Evolutionary conservation across 352 stramenopile species (phyloP).

Genomic region (Pythium monospermum): DNA sequence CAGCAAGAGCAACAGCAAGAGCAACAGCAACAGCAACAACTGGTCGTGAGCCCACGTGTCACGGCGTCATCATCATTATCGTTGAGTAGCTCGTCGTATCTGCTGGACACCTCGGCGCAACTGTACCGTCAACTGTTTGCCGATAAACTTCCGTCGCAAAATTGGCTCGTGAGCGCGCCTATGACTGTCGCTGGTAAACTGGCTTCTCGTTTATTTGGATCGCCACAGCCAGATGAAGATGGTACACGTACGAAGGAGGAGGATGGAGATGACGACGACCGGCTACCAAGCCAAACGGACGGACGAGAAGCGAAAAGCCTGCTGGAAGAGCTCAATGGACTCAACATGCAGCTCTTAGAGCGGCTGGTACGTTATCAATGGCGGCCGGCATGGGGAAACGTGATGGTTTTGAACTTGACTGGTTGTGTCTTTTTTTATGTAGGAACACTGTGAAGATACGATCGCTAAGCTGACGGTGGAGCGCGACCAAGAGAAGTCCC

Average conservation of each 20-base stretch:
- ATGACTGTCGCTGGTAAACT: constrained; percentile 59
- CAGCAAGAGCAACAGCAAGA: too few species aligned
- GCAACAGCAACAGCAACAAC: too few species aligned
- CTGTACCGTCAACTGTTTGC: constrained; percentile 35
- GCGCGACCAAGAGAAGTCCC: constrained; percentile 70
- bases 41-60: constrained; percentile 8
- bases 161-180: constrained; percentile 60
- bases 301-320: constrained; percentile 57
- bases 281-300: constrained; percentile 20
- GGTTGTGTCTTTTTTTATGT: background rate
- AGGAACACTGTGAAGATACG: constrained; percentile 74
- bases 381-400: background rate
- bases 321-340: constrained; percentile 74
- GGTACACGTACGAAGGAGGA: background rate
- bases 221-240: constrained; percentile 7
- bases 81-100: constrained; percentile 27
- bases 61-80: constrained; percentile 19
- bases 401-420: background rate
- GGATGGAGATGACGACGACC: constrained; percentile 12
- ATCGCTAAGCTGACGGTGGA: constrained; percentile 69
- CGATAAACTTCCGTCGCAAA: constrained; percentile 47
- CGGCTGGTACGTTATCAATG: constrained; percentile 45
- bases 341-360: constrained; percentile 83
- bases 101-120: constrained; percentile 29
- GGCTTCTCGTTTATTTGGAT: constrained; percentile 67